A percentile compares a stretch with the other conserved stretches of the same genome.
These are phyloP conservation scores for Lasiodiplodia sp. DNA, from an alignment of 2,329 filamentous ascomycete genomes.

Conservation along the genomic window DNA sequence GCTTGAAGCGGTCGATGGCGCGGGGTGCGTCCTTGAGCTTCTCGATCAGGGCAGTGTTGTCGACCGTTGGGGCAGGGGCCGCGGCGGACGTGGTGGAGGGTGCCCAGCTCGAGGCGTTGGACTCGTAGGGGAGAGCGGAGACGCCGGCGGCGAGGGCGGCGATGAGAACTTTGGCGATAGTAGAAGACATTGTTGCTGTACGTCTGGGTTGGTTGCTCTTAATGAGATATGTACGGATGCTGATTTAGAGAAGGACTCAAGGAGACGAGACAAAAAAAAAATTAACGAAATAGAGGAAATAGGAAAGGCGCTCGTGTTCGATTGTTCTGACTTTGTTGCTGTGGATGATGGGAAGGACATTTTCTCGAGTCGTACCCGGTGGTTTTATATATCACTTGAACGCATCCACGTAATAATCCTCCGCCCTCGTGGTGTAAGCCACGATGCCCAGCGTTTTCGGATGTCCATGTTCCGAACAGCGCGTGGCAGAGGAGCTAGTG, in stretches of 20 bases:
- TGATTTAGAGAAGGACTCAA: conserved; percentile 28
- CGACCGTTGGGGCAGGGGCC: conserved; percentile 33
- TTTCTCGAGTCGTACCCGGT: background rate
- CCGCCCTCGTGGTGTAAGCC: conserved; percentile 2
- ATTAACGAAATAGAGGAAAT: conserved; percentile 33
- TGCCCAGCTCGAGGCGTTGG: conserved; percentile 1
- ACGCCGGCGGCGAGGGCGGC: conserved; percentile 41
- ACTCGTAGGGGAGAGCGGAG: conserved; percentile 39
- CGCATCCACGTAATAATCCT: background rate
- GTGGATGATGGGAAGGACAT: conserved; percentile 35
- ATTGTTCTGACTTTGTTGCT: conserved; percentile 37
- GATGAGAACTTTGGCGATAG: conserved; percentile 43
- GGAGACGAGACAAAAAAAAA: conserved; percentile 32
- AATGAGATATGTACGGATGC: conserved; percentile 31
- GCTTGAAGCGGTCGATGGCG: conserved; percentile 49
- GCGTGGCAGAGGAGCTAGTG: background rate
- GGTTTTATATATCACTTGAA: conserved; percentile 42
- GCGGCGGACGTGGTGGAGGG: conserved; percentile 29
- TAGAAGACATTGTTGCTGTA: conserved; percentile 41
- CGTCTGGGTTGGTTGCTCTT: conserved; percentile 33
- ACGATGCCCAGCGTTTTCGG: conserved; percentile 7
- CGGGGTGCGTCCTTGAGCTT: conserved; percentile 44
- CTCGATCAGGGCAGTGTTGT: conserved; percentile 39
- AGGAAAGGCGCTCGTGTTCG: conserved; percentile 35
- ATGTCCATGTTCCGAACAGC: conserved; percentile 5